A percentile compares a stretch with the other conserved stretches of the same genome.
Evolutionary conservation across 2,329 filamentous ascomycete species (phyloP).

Genomic region (Aspergillus quadrilineatus): DNA sequence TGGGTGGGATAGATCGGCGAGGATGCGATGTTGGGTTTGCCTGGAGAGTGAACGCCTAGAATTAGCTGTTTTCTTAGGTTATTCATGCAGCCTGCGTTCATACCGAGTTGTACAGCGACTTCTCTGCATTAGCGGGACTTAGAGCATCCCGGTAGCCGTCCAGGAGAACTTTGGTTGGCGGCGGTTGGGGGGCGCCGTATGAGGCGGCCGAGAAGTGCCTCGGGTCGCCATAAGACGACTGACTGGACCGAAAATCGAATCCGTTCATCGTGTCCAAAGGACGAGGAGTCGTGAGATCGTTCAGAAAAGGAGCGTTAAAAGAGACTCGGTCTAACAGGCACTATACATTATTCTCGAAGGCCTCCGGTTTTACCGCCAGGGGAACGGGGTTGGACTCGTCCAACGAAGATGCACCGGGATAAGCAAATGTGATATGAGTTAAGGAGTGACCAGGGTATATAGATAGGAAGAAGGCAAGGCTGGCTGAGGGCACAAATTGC

Average conservation of each 20-base stretch:
- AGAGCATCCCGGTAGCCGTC: slow-evolving; percentile 61
- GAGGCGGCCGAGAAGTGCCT: slow-evolving; percentile 38
- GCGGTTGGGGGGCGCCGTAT: slow-evolving; percentile 33
- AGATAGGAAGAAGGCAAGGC: background rate
- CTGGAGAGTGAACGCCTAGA: slow-evolving; percentile 42
- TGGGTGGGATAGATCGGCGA: slow-evolving; percentile 39
- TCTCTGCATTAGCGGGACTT: slow-evolving; percentile 56
- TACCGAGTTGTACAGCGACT: slow-evolving; percentile 60
- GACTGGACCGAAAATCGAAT: slow-evolving; percentile 39
- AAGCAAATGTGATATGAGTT: background rate
- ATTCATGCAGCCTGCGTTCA: slow-evolving; percentile 22
- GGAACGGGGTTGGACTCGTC: background rate
- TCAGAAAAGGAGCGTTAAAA: background rate
- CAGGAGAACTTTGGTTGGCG: slow-evolving; percentile 50
- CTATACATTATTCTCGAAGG: slow-evolving; percentile 19
- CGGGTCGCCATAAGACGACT: slow-evolving; percentile 44
- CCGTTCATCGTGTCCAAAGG: slow-evolving; percentile 32
- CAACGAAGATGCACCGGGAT: background rate
- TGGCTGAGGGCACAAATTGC: background rate
- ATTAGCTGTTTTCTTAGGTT: background rate
- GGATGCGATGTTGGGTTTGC: slow-evolving; percentile 46
- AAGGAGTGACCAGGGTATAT: background rate
- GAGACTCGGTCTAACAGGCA: slow-evolving; percentile 16
- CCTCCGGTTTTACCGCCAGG: slow-evolving; percentile 10
- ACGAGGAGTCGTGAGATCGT: slow-evolving; percentile 5